Base-by-base conservation (phyloP, 352 stramenopile genomes). In the Blastocystis sp. region DNA sequence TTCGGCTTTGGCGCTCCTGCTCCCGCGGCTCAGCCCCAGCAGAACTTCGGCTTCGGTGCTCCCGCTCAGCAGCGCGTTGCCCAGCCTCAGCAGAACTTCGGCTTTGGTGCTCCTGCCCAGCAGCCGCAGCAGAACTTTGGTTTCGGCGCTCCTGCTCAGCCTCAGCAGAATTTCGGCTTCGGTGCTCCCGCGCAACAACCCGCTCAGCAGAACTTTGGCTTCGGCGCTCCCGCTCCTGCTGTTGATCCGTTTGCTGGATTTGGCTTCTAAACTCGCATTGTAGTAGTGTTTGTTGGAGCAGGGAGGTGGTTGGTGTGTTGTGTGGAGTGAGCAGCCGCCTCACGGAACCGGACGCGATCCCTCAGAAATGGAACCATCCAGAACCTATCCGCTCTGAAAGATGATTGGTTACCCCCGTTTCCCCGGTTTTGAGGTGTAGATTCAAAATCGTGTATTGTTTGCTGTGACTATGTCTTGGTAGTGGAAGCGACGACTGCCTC, bases 231-330 rank as follows among this genome's bases (percentile, higher is more conserved):
- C 45, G 62, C 60, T 35, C 39, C 67, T 33, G 33, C 60, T 37
- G 55, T 80, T 33, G 79, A 89, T 79, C 79, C 79, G 21, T 89
- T 89, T 41, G 67, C 63, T 41, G 79, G 79, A 35, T 80, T 89
- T 70, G 79, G 79, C 67, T 89, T 89, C 33, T 89, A 89, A 69
- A 89, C 66, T 89, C 50, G 50, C 41, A 74, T 41, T 31, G 26
- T 26, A 50, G 21, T 12, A 35, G 24, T 74, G 63, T 74, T 74
- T 74, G 63, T 74, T 74, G 24, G 24, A 35, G 63, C 41, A n/a
- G n/a, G n/a, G n/a, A n/a, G n/a, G n/a, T n/a, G n/a, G n/a, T n/a
- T n/a, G n/a, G n/a, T n/a, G n/a, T n/a, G n/a, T n/a, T n/a, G n/a
- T n/a, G n/a, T n/a, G n/a, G n/a, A n/a, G n/a, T n/a, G n/a, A n/a